Conservation (phyloP, 371 early-diverging fungal species). For the Dichotomocladium elegans region DNA sequence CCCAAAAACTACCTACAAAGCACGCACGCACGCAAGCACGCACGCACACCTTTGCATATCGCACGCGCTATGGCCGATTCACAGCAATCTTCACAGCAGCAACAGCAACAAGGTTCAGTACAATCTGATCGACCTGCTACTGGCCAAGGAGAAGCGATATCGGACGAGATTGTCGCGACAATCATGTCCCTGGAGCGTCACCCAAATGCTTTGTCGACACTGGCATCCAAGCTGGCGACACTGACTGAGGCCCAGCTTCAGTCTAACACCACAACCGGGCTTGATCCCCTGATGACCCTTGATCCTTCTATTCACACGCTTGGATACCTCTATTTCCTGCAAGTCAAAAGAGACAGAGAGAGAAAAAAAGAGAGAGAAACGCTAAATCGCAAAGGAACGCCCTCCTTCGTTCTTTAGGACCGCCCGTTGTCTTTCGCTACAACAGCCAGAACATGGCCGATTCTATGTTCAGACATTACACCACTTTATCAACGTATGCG, state of each 20-base stretch:
- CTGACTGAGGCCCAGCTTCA: constrained; percentile 23
- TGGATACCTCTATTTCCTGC: constrained; percentile 62
- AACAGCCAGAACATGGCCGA: constrained; percentile 12
- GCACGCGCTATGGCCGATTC: not conserved
- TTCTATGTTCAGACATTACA: constrained; percentile 25
- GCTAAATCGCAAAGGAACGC: no score
- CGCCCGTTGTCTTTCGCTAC: constrained; percentile 34
- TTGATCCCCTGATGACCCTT: constrained; percentile 57
- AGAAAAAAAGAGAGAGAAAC: not conserved
- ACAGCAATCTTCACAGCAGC: not conserved
- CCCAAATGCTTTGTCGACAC: not conserved
- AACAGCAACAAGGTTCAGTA: not conserved
- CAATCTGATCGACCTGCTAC: not conserved
- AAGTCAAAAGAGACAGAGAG: constrained; percentile 14
- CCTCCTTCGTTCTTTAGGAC: constrained; percentile 21
- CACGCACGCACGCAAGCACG: not conserved
- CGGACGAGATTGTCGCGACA: constrained; percentile 42
- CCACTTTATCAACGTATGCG: constrained; percentile 47
- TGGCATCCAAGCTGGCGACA: not conserved
- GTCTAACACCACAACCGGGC: constrained; percentile 29
- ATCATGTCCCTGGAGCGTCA: constrained; percentile 22
- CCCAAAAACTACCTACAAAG: no score
- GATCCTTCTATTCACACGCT: constrained; percentile 50
- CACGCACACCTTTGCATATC: not conserved
- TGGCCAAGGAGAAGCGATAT: not conserved